Conservation (phyloP, 192 early-diverging fungal species). For the Coemansia sp. region DNA sequence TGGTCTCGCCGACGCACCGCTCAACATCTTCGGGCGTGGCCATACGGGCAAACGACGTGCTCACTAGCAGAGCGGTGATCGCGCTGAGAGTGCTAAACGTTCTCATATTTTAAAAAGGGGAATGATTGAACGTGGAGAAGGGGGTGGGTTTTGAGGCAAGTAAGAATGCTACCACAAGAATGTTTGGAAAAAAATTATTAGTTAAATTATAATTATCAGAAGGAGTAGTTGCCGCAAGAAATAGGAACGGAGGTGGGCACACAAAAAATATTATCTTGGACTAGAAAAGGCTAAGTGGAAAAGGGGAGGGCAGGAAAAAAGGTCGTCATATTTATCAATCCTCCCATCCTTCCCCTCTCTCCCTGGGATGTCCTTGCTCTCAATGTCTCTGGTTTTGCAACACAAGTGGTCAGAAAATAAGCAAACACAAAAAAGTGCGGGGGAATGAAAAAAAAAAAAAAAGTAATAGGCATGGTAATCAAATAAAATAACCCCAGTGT, state of each 20-base stretch:
- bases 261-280: no score
- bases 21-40: slow-evolving; percentile 11
- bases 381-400: not conserved
- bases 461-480: not conserved
- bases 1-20: slow-evolving; percentile 12
- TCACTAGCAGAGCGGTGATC: slow-evolving; percentile 36
- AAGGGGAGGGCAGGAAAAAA: not conserved
- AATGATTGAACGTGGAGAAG: not conserved
- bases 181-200: no score
- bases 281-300: not conserved
- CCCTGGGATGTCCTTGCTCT: not conserved
- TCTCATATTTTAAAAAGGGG: slow-evolving; percentile 16
- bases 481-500: not conserved
- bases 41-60: slow-evolving; percentile 18
- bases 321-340: not conserved
- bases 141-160: not conserved
- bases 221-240: no score
- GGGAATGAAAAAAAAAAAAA: not conserved
- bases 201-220: no score
- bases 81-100: slow-evolving; percentile 45
- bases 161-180: no score
- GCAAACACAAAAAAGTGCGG: not conserved
- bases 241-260: no score
- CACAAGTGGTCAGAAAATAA: not conserved
- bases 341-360: not conserved